phyloP scores from a whole-genome alignment of 768 basidiomycete genomes.

The Boletus fagicola region DNA sequence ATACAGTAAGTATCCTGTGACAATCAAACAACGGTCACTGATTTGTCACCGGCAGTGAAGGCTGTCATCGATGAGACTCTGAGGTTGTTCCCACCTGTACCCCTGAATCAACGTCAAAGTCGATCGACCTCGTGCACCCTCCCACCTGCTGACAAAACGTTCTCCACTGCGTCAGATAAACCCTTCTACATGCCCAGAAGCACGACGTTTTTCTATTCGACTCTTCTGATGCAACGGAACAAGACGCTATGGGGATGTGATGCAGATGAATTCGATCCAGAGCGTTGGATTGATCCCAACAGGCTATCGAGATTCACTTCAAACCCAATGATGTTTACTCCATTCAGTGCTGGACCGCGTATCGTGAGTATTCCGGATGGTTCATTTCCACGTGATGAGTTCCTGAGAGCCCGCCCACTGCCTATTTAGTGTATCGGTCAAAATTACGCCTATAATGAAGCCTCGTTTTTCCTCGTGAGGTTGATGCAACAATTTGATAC shows the following conservation, averaged over 20 bases:
- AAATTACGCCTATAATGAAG: slow-evolving; percentile 75
- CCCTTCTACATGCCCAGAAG: slow-evolving; percentile 59
- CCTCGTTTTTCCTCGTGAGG: slow-evolving; percentile 67
- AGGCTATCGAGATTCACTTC: slow-evolving; percentile 49
- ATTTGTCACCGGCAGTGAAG: slow-evolving; percentile 45
- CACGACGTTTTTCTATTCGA: slow-evolving; percentile 57
- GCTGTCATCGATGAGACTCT: slow-evolving; percentile 80
- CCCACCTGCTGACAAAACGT: slow-evolving; percentile 52
- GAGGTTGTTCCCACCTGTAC: slow-evolving; percentile 76
- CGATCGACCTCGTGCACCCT: slow-evolving; percentile 48
- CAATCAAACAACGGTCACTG: slow-evolving; percentile 1
- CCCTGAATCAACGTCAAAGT: slow-evolving; percentile 64
- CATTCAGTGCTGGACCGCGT: slow-evolving; percentile 71
- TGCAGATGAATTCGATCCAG: slow-evolving; percentile 75
- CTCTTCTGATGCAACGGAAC: slow-evolving; percentile 66
- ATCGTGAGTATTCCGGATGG: slow-evolving; percentile 35
- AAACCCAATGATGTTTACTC: slow-evolving; percentile 68
- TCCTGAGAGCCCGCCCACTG: slow-evolving; percentile 17
- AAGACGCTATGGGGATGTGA: slow-evolving; percentile 70
- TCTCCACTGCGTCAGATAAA: slow-evolving; percentile 31
- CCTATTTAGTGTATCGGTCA: slow-evolving; percentile 60
- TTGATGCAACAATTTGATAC: slow-evolving; percentile 63
- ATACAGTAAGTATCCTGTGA: slow-evolving; percentile 51
- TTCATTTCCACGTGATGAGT: slow-evolving; percentile 3
- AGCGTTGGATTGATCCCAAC: slow-evolving; percentile 68